Percentiles rank a stretch among this genome's conserved stretches.
These are phyloP conservation scores for Borealophlyctis nickersoniae DNA, from an alignment of 192 early-diverging fungal species.

Conservation along the genomic window DNA sequence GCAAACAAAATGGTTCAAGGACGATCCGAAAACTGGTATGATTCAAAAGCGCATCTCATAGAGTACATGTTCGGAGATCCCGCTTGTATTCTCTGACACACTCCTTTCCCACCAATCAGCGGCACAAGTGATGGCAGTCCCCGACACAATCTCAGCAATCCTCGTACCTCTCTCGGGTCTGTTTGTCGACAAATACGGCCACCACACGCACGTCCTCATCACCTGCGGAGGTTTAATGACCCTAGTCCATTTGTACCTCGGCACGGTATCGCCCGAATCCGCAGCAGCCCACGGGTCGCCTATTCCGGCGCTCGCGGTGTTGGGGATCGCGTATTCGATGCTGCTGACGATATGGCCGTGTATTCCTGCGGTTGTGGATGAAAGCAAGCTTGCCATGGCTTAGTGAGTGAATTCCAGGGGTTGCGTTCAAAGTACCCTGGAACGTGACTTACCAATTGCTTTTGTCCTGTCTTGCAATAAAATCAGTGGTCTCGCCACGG, in stretches of 20 bases:
- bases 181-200: slow-evolving; percentile 51
- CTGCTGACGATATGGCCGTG: slow-evolving; percentile 49
- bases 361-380: slow-evolving; percentile 48
- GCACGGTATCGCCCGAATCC: slow-evolving; percentile 12
- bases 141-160: slow-evolving; percentile 52
- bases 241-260: slow-evolving; percentile 41
- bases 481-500: slow-evolving; percentile 46
- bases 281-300: slow-evolving; percentile 33
- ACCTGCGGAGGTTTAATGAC: slow-evolving; percentile 44
- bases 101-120: not conserved
- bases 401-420: slow-evolving; percentile 30
- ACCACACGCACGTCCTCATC: slow-evolving; percentile 43
- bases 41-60: too few species aligned
- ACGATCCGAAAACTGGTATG: slow-evolving; percentile 43
- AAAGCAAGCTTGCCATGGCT: slow-evolving; percentile 38
- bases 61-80: too few species aligned
- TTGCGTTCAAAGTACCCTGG: not conserved
- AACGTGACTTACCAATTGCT: not conserved
- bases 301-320: slow-evolving; percentile 39
- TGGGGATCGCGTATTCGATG: slow-evolving; percentile 50
- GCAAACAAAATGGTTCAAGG: slow-evolving; percentile 51
- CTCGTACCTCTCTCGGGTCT: slow-evolving; percentile 53
- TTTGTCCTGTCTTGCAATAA: too few species aligned
- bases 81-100: not conserved
- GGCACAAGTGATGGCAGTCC: slow-evolving; percentile 9